Percentiles rank a stretch among this genome's conserved stretches.
These are phyloP conservation scores for Hymenoscyphus albidus DNA, from an alignment of 2,329 filamentous ascomycete species.

Conservation along the genomic window DNA sequence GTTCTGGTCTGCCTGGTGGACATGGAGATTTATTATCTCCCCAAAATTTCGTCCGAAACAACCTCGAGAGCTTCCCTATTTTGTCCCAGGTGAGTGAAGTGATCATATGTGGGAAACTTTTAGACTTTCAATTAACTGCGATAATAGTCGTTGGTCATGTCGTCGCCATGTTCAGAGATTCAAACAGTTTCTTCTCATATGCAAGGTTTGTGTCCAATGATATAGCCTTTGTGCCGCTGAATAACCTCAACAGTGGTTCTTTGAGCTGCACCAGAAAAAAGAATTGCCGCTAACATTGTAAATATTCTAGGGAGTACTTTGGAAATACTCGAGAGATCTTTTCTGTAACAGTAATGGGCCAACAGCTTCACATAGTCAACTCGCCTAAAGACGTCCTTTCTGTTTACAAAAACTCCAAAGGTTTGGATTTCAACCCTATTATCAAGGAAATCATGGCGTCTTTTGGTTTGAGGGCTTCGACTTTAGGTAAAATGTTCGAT, in stretches of 20 bases:
- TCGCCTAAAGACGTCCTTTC: background rate
- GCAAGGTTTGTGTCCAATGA: background rate
- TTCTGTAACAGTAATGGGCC: background rate
- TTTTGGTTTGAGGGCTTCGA: background rate
- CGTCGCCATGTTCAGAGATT: background rate
- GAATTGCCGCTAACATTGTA: background rate
- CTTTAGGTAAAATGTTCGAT: background rate
- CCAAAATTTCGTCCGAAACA: background rate
- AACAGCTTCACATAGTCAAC: conserved; percentile 5
- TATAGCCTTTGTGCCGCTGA: too few species aligned
- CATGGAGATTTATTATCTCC: background rate
- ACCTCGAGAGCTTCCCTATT: conserved; percentile 4
- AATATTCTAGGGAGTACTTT: background rate
- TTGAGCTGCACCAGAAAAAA: background rate
- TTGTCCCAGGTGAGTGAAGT: background rate
- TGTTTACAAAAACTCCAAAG: conserved; percentile 1
- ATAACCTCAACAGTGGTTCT: too few species aligned
- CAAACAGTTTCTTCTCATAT: background rate
- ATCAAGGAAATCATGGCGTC: background rate
- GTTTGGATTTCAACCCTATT: background rate
- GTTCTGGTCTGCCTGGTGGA: background rate
- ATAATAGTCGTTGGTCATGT: background rate
- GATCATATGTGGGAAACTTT: background rate
- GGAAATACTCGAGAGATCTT: conserved; percentile 6
- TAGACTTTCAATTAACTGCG: too few species aligned